Base-by-base conservation (phyloP, 2,329 filamentous ascomycete genomes). In the Fusarium musae region DNA sequence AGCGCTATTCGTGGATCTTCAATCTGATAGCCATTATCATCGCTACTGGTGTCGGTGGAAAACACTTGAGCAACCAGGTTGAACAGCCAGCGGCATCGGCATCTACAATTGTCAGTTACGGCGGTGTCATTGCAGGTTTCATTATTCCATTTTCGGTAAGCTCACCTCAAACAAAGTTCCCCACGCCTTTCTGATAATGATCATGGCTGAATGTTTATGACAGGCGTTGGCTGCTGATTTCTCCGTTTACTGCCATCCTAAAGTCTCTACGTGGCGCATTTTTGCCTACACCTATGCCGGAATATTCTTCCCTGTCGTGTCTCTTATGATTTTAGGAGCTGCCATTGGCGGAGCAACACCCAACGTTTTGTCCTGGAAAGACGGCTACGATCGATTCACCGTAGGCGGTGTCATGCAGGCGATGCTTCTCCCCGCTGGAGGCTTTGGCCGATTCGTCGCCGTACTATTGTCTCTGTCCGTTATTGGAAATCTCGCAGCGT, bases 261-360 rank as follows among this genome's bases (percentile, higher is more conserved):
- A 5, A n/a, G 53, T 42, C 53, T 56, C 53, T 13, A 56, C 53
- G 11, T 32, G 53, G 53, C 53, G 53, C 6, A 56, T 56, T 19
- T 56, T 56, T 43, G 53, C 53, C 10, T 56, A 54, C 34, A 54
- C 50, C 3, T 54, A 54, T 21, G 50, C 50, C 13, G 50, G 50
- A 0, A 28, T 54, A 17, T 54, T 54, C 19, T 54, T 39, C 19
- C 34, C 50, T 9, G 19, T n/a, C 7, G 50, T 54, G 0, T 17
- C 50, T 6, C 50, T 54, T 5, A 54, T 54, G 50, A 6, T 54
- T 1, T 11, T 54, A 2, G 50, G 50, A 30, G 50, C 50, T n/a
- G 50, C 50, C 23, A 54, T 54, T 5, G 50, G 50, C 7, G 50
- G 50, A 9, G 50, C 50, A 17, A 54, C 50, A 21, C 50, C 50